A percentile compares a stretch with the other conserved stretches of the same genome.
phyloP scores from a whole-genome alignment of 2,329 filamentous ascomycete species.

The Xylariales sp. region DNA sequence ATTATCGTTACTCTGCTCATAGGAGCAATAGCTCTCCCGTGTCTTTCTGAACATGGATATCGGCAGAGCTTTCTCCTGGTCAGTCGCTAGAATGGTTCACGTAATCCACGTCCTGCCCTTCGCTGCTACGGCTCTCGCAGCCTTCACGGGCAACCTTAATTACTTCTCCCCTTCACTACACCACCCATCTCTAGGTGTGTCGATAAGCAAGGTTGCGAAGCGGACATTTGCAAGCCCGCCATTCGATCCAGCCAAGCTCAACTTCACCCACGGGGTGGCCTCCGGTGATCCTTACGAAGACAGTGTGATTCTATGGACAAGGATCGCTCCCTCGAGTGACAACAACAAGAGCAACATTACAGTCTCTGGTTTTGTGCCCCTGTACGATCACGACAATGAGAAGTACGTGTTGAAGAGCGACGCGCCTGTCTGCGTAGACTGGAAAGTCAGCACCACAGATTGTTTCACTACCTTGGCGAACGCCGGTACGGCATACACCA shows the following conservation, averaged over 20 bases:
- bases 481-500: conserved; percentile 60
- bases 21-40: neutral
- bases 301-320: conserved; percentile 48
- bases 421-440: conserved; percentile 63
- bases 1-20: no score
- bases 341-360: conserved; percentile 40
- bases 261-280: conserved; percentile 56
- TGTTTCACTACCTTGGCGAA: conserved; percentile 39
- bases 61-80: neutral
- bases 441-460: conserved; percentile 51
- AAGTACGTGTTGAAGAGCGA: conserved; percentile 43
- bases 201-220: conserved; percentile 53
- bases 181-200: conserved; percentile 54
- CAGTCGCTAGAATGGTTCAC: conserved; percentile 15
- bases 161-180: conserved; percentile 57
- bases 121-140: conserved; percentile 15
- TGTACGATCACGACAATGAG: conserved; percentile 40
- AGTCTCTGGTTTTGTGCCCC: conserved; percentile 32
- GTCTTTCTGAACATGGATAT: neutral
- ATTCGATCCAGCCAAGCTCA: conserved; percentile 42
- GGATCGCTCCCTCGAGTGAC: conserved; percentile 35
- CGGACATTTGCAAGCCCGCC: conserved; percentile 40
- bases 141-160: conserved; percentile 45
- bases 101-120: conserved; percentile 11
- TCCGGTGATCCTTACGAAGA: conserved; percentile 45